Base-by-base conservation (phyloP, 1,284 basidiomycete genomes). In the Volvariella volvacea region DNA sequence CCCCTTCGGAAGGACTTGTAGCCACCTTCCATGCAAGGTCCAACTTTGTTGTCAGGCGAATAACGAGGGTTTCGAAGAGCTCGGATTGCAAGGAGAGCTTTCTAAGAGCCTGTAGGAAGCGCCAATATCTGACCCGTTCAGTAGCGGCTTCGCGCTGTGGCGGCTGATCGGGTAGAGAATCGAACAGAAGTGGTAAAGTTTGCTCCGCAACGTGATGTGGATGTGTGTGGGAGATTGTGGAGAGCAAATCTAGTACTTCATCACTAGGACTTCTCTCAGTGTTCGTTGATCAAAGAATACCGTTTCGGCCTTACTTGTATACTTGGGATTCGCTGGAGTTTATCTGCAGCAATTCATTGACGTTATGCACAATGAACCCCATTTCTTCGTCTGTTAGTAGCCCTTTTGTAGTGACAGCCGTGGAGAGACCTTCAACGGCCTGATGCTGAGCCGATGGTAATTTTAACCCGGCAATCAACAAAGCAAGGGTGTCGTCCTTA, bases 11-110 rank as follows among this genome's bases (percentile, higher is more conserved):
- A 43, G 48, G 12, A 41, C 37, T 25, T 56, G 70, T 63, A 12
- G 25, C 25, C 6, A 12, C 25, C 12, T 12, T 12, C n/a, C 79
- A 83, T 31, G 88, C 60, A 1, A 87, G 58, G 50, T 92, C 88
- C 20, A 98, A 68, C 61, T 92, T 91, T 1, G 86, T 83, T 0
- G 76, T 79, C 9, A 98, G 67, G 17, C 88, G 80, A 38, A 92
- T 76, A 32, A 92, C 80, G 22, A 98, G 74, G 4, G 75, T 83
- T 59, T 92, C 90, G 62, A 96, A 98, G 20, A 98, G 72, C 17
- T 80, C 73, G 0, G 87, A 73, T 38, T 85, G 78, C 2, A 78
- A 62, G 59, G 92, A 95, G 10, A 99, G 74, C 9, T 73, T 76
- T 32, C 80, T 75, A 20, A 99, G 74, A 2, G 85, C 79, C 1